These are phyloP conservation scores for Fonsecaea multimorphosa DNA, from an alignment of 2,329 filamentous ascomycete genomes.

Conservation along the genomic window DNA sequence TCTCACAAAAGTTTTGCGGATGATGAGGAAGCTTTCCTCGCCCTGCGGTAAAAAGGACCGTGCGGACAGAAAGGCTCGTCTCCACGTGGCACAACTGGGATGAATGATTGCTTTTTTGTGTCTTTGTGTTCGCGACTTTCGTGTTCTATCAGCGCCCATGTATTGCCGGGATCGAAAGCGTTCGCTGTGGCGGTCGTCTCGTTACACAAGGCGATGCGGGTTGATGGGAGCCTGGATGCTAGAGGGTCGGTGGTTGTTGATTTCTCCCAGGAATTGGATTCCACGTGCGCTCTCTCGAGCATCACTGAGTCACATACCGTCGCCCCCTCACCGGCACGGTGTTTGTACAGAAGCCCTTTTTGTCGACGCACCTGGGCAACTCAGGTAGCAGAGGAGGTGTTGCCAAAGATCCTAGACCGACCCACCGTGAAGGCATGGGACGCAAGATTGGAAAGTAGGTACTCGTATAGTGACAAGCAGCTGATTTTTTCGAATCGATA, in stretches of 20 bases:
- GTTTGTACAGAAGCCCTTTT: not conserved
- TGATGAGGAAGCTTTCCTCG: not conserved
- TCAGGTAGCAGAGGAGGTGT: not conserved
- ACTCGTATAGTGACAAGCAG: not conserved
- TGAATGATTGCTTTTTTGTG: not conserved
- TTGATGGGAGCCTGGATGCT: not conserved
- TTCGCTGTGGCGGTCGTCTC: not conserved
- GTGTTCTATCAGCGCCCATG: not conserved
- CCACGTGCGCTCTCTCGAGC: not conserved
- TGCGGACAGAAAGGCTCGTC: not conserved
- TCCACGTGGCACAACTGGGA: not conserved
- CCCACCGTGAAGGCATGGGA: not conserved
- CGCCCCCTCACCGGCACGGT: not conserved
- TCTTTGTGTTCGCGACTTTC: not conserved
- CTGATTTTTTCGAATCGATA: too few species aligned
- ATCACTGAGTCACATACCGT: not conserved
- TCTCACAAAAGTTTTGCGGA: not conserved
- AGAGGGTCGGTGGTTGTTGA: too few species aligned
- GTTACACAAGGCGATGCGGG: not conserved
- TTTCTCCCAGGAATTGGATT: not conserved
- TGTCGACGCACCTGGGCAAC: not conserved
- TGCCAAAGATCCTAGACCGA: not conserved
- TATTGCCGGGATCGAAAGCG: not conserved
- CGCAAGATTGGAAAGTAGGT: not conserved
- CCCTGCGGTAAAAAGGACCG: not conserved